Base-by-base conservation (phyloP, 345 rosid genomes). In the Microthlaspi erraticum region DNA sequence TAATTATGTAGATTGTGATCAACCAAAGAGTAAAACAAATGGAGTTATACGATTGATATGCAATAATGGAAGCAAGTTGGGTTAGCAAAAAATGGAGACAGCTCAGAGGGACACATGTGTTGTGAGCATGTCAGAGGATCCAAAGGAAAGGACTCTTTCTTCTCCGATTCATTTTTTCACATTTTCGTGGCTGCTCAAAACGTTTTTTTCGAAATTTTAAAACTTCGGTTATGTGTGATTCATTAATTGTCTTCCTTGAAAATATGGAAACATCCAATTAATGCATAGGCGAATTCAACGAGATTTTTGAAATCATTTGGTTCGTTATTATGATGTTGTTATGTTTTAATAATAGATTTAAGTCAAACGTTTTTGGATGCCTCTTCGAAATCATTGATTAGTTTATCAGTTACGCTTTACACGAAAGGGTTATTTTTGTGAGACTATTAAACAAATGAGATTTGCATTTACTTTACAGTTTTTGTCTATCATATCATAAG, bases 101-200 rank as follows among this genome's bases (percentile, higher is more conserved):
- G 79, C 58, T 68, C 23, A 68, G 37, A 53, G 64, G 57, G 64
- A 61, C 68, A 68, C 78, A 75, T 75, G 78, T 68, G 74, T 75
- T 75, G 78, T 61, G 59, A 53, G 52, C 78, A 68, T 68, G 78
- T 75, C 70, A 75, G 79, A 37, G 65, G 37, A 68, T 75, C 79
- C 79, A 17, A 74, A 37, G 69, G 79, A 17, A 74, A 37, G 69
- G 79, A 68, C 60, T 61, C 14, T 61, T 68, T 68, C 74, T 68
- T 54, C 58, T 66, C 34, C 58, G 41, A 66, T 63, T 53, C 62
- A 20, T 62, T 14, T 60, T n/a, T 58, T 39, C 48, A 41, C 19
- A 16, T 14, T 52, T 61, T 70, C 48, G 23, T 62, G 60, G 2
- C 48, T 50, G 19, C 23, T 62, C 43, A 5, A 14, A n/a, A n/a